phyloP scores from a whole-genome alignment of 306 rosid species.

The Acmispon strigosus region DNA sequence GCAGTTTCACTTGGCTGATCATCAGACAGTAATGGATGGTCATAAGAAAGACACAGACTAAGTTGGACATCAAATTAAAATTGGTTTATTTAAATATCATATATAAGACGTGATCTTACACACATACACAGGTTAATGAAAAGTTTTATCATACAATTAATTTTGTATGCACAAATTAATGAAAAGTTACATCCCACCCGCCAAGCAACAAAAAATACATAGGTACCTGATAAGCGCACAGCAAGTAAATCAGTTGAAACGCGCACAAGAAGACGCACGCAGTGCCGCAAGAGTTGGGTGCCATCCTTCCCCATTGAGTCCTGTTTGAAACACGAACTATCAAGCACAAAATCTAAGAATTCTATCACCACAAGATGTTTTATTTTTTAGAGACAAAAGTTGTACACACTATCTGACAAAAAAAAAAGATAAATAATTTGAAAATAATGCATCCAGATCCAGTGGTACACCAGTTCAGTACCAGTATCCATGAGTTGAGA shows the following conservation, averaged over 20 bases:
- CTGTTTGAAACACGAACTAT: conserved; percentile 36
- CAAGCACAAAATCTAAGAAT: conserved; percentile 11
- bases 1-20: conserved; percentile 2
- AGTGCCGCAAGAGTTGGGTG: conserved; percentile 95
- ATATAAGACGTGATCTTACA: not conserved
- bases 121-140: not conserved
- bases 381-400: conserved; percentile 1
- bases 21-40: not conserved
- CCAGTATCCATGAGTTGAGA: conserved; percentile 98
- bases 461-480: conserved; percentile 10
- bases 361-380: not conserved
- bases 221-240: conserved; percentile 85
- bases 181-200: not conserved
- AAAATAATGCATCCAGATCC: not conserved
- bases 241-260: conserved; percentile 89
- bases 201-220: not conserved
- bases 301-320: conserved; percentile 99
- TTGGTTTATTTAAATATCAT: not conserved
- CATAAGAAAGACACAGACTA: not conserved
- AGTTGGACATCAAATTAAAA: not conserved
- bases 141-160: too few relatives aligned
- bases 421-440: not conserved
- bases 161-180: not conserved
- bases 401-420: not conserved
- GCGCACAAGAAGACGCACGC: conserved; percentile 95